Percentiles rank a stretch among this genome's conserved stretches.
Evolutionary conservation across 2,329 filamentous ascomycete species (phyloP).

Genomic region (Epichloe aotearoae): DNA sequence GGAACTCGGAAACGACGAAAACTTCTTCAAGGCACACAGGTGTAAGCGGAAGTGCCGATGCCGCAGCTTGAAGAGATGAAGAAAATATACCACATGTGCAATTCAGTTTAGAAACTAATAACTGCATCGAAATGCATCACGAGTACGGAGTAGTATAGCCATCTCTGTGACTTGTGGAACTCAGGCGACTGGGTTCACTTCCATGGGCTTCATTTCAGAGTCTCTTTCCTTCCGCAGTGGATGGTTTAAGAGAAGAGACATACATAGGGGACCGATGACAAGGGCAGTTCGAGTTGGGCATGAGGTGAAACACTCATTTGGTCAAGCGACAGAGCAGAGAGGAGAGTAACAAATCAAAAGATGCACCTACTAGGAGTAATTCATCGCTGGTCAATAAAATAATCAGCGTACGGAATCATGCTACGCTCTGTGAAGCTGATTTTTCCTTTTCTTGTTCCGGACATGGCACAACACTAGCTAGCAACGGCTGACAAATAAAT

Average conservation of each 20-base stretch:
- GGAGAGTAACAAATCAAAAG: not conserved
- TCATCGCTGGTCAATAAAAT: too few relatives aligned
- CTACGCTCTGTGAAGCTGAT: too few relatives aligned
- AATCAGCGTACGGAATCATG: too few relatives aligned
- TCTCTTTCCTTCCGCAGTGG: not conserved
- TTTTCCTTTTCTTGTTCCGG: too few relatives aligned
- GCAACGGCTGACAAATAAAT: too few relatives aligned
- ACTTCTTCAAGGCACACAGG: constrained; percentile 70
- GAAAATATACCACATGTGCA: not conserved
- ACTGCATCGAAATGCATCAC: too few relatives aligned
- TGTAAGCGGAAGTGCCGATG: constrained; percentile 31
- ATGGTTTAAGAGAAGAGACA: too few relatives aligned
- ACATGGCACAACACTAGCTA: too few relatives aligned
- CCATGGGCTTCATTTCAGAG: not conserved
- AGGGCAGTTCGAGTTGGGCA: not conserved
- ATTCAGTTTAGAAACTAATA: not conserved
- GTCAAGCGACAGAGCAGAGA: not conserved
- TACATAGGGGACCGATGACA: not conserved
- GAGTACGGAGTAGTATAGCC: not conserved
- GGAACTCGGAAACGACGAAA: constrained; percentile 69
- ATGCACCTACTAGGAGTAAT: not conserved
- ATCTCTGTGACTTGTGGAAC: not conserved
- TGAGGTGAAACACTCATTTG: not conserved
- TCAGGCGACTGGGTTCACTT: not conserved
- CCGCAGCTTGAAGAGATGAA: constrained; percentile 18